Evolutionary conservation across 306 rosid genomes (phyloP), one percentile per base, ranked within the genome.

Genomic region (Inga leiocalycina): DNA sequence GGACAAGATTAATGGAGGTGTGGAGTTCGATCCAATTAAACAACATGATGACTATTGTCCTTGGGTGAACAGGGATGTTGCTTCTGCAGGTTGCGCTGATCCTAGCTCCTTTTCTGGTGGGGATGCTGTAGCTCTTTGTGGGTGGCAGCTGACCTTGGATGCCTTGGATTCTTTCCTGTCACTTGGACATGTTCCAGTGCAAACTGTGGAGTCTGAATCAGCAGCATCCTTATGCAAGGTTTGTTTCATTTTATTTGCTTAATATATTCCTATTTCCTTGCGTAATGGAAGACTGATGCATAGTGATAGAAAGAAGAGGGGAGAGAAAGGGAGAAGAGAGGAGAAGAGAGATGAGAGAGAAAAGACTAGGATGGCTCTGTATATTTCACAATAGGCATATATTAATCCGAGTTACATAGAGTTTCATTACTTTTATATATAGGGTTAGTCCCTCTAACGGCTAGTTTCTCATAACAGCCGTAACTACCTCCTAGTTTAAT

Each of bases 171-270:
- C 91, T 69, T 87, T 96, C 84, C 95, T 87, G 76, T 92, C 92
- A 5, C 86, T 89, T 62, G 98, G 97, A 81, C 90, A 89, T 79
- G 85, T 85, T 74, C 97, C 97, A 15, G 87, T 91, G 89, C 98
- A 90, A 79, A 89, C 92, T 16, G 84, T 87, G 79, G 93, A 97
- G 87, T 97, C 99, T 24, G 98, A 97, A 81, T 97, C 99, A 49
- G 99, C 97, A 45, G 99, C 99, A 57, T 97, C 99, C 32, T 83
- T 94, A 82, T 94, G 91, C 97, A 97, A 94, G 98, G 99, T 97
- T 75, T 70, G 87, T 74, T 74, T 62, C 37, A 62, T 32, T 27
- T 32, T 62, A 27, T 62, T 27, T 62, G 69, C 34, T 11, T 4
- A 22, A 16, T 4, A 10, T 61, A 9, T 11, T 61, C 35, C 35